Conservation (phyloP, 2,329 filamentous ascomycete genomes). For the Neonectria coccinea region DNA sequence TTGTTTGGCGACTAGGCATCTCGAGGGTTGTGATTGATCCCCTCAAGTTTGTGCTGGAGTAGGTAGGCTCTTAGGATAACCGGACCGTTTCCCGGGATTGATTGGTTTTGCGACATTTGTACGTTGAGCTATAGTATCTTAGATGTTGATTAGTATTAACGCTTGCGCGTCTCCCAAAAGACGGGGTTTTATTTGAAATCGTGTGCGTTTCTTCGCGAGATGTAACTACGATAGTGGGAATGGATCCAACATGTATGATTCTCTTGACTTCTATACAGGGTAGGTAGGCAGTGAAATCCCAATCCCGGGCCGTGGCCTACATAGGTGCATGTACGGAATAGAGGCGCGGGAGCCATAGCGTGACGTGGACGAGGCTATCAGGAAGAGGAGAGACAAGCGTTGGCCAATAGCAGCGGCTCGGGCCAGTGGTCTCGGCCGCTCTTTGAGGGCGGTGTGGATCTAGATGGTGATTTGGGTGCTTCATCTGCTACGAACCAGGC, state of each 20-base stretch:
- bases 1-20: constrained; percentile 29
- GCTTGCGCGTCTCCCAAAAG: constrained; percentile 25
- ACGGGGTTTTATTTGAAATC: background rate
- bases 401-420: background rate
- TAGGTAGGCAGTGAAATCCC: background rate
- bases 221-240: background rate
- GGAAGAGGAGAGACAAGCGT: constrained; percentile 20
- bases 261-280: too few species aligned
- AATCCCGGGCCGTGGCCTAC: background rate
- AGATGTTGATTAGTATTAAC: constrained; percentile 35
- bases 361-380: constrained; percentile 14
- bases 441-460: constrained; percentile 23
- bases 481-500: constrained; percentile 15
- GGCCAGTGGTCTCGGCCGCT: constrained; percentile 19
- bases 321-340: background rate
- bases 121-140: constrained; percentile 16
- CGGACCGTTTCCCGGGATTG: constrained; percentile 9
- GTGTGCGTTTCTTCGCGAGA: background rate
- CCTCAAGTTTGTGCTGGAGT: constrained; percentile 35
- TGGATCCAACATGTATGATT: background rate
- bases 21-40: constrained; percentile 32
- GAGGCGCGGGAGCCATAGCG: background rate
- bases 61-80: constrained; percentile 30
- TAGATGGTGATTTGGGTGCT: background rate
- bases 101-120: constrained; percentile 20